phyloP scores from a whole-genome alignment of 2,329 filamentous ascomycete genomes.

The Pseudogymnoascus sp. region DNA sequence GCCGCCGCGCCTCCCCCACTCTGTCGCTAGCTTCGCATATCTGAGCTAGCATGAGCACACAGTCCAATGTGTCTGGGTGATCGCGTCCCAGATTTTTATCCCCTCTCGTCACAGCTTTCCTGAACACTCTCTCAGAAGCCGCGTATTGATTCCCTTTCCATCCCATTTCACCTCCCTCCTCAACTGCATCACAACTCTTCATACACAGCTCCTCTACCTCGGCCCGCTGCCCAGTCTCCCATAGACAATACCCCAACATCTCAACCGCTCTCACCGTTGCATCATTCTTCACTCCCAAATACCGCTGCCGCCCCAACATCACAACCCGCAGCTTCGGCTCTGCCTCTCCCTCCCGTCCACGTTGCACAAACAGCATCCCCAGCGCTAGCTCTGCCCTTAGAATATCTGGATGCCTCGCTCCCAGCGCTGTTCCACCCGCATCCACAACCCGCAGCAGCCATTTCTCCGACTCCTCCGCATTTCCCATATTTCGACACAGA shows the following conservation, averaged over 20 bases:
- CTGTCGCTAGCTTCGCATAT: background rate
- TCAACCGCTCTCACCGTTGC: background rate
- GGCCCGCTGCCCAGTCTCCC: background rate
- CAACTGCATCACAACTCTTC: background rate
- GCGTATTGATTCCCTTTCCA: background rate
- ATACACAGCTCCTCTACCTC: background rate
- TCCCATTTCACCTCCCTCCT: background rate
- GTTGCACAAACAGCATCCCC: background rate
- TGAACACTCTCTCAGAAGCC: background rate
- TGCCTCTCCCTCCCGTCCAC: background rate
- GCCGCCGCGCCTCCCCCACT: background rate
- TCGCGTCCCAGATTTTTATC: background rate
- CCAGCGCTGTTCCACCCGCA: background rate
- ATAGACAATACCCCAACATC: background rate
- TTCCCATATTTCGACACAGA: background rate
- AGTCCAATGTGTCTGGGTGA: background rate
- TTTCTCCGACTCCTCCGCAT: slow-evolving; percentile 8
- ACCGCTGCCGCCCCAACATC: background rate
- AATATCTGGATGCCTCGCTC: background rate
- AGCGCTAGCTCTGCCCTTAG: background rate
- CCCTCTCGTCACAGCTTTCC: background rate
- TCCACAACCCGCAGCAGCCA: background rate
- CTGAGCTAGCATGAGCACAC: background rate
- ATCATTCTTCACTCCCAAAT: background rate
- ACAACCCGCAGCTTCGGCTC: background rate